A percentile compares a stretch with the other conserved stretches of the same genome.
Conservation (phyloP, 495 filamentous ascomycete genomes). For the Trichoderma asperelloides region DNA sequence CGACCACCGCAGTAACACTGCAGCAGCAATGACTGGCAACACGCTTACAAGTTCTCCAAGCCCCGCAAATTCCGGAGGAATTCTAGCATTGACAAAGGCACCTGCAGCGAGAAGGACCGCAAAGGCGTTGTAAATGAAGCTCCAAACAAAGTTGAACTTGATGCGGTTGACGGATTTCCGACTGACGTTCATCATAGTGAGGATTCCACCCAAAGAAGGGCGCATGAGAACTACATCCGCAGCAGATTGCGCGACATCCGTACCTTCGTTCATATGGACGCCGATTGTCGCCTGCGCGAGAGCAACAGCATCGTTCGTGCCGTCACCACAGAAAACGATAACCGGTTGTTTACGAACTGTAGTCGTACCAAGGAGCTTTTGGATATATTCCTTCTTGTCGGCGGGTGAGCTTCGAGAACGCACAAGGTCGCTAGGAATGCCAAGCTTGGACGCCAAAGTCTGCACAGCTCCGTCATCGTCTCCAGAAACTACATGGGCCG, state of each 20-base stretch:
- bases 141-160: conserved; percentile 66
- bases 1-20: conserved; percentile 25
- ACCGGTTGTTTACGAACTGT: conserved; percentile 17
- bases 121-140: conserved; percentile 62
- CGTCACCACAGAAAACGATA: conserved; percentile 68
- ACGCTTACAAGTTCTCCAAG: conserved; percentile 73
- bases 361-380: conserved; percentile 23
- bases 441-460: conserved; percentile 41
- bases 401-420: conserved; percentile 45
- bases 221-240: conserved; percentile 63
- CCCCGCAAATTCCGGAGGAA: conserved; percentile 66
- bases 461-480: conserved; percentile 56
- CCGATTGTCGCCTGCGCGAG: conserved; percentile 67
- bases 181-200: conserved; percentile 53
- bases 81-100: conserved; percentile 53
- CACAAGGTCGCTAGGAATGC: conserved; percentile 40
- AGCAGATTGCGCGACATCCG: conserved; percentile 56
- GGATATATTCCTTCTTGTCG: conserved; percentile 57
- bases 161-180: conserved; percentile 45
- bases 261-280: conserved; percentile 53
- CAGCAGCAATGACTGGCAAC: conserved; percentile 59
- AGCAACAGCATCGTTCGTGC: conserved; percentile 72
- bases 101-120: conserved; percentile 64
- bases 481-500: conserved; percentile 58
- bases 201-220: conserved; percentile 46